phyloP scores from a whole-genome alignment of 306 rosid species.

The Vigna nakashimae region DNA sequence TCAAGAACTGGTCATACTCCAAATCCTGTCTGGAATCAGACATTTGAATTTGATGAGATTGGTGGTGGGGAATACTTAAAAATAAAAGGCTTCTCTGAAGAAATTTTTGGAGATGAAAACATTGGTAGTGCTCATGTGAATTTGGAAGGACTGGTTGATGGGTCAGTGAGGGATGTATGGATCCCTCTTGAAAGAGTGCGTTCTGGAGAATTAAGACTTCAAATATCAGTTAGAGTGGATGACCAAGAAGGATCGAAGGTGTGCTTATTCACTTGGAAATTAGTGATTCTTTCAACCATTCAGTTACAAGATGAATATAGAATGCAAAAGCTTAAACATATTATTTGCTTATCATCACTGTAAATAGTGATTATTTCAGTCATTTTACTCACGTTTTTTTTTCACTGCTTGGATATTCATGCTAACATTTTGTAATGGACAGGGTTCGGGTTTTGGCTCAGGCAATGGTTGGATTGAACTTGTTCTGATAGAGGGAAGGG shows the following conservation, averaged over 20 bases:
- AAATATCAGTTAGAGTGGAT: constrained; percentile 70
- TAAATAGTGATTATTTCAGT: background rate
- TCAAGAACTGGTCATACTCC: constrained; percentile 62
- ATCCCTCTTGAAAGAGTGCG: constrained; percentile 90
- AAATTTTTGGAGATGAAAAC: constrained; percentile 78
- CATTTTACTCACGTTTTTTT: background rate
- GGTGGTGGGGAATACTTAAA: constrained; percentile 83
- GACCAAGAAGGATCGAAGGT: constrained; percentile 86
- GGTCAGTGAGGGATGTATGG: constrained; percentile 82
- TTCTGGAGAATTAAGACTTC: constrained; percentile 91
- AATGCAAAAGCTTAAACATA: constrained; percentile 1
- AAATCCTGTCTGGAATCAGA: constrained; percentile 80
- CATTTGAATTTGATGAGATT: constrained; percentile 85
- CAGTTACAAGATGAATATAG: constrained; percentile 6
- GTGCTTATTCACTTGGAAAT: constrained; percentile 42
- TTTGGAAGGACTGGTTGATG: constrained; percentile 88
- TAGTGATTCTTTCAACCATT: constrained; percentile 34
- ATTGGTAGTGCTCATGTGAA: constrained; percentile 92
- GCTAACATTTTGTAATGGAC: constrained; percentile 43
- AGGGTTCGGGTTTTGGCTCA: constrained; percentile 62
- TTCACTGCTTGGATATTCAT: constrained; percentile 21
- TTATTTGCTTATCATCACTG: constrained; percentile 17
- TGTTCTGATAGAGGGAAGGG: constrained; percentile 85
- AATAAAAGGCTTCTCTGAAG: constrained; percentile 75
- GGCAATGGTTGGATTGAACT: constrained; percentile 87